Percentiles rank a stretch among this genome's conserved stretches.
Conservation (phyloP, 306 rosid species). For the Arachis hypogaea region DNA sequence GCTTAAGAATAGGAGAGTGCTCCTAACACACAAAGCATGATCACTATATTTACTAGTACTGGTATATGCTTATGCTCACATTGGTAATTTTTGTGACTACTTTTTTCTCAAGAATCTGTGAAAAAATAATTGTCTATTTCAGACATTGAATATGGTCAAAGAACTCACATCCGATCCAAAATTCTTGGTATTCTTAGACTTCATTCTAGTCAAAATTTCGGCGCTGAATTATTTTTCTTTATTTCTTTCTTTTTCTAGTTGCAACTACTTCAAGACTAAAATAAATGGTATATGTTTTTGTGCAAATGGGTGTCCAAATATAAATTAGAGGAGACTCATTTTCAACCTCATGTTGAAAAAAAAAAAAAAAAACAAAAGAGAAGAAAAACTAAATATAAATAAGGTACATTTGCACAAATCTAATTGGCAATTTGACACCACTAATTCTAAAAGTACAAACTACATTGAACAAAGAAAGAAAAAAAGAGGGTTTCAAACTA, state of each 20-base stretch:
- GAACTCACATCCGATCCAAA: constrained; percentile 13
- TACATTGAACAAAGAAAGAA: background rate
- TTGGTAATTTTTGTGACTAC: background rate
- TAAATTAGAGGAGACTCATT: constrained; percentile 10
- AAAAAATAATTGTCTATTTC: background rate
- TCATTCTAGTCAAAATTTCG: constrained; percentile 29
- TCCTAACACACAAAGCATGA: constrained; percentile 41
- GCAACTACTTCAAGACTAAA: constrained; percentile 29
- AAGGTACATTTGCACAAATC: constrained; percentile 12
- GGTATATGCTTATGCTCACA: background rate
- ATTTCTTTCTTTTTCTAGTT: background rate
- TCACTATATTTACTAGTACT: background rate
- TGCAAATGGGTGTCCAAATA: background rate
- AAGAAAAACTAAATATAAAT: background rate
- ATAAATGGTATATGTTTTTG: background rate
- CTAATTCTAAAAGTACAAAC: constrained; percentile 26
- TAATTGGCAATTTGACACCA: constrained; percentile 11
- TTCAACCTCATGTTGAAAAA: constrained; percentile 1
- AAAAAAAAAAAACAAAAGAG: background rate
- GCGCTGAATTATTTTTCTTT: background rate
- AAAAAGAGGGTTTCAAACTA: background rate
- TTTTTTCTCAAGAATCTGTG: background rate
- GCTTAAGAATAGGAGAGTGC: constrained; percentile 70
- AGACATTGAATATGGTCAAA: constrained; percentile 22
- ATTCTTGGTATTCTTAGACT: constrained; percentile 32